These are phyloP conservation scores for Neurospora sp. DNA, from an alignment of 2,329 filamentous ascomycete species.

Conservation along the genomic window DNA sequence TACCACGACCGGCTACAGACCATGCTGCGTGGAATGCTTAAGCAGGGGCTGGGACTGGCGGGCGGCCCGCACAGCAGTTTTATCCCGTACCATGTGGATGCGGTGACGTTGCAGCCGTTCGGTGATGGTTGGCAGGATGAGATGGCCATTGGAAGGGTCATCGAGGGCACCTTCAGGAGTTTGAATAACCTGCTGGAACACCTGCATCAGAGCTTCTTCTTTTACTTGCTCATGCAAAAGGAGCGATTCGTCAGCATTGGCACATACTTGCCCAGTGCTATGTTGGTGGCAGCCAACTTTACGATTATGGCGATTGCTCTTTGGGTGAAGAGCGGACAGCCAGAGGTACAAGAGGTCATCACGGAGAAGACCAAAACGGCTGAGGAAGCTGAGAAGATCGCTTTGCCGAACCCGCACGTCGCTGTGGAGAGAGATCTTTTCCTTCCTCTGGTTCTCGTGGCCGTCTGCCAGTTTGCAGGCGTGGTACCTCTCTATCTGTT, in stretches of 20 bases:
- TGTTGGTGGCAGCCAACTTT: slow-evolving; percentile 90
- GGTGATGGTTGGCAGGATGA: slow-evolving; percentile 95
- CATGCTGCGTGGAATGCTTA: slow-evolving; percentile 86
- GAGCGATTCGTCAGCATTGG: slow-evolving; percentile 96
- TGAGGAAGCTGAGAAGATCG: slow-evolving; percentile 14
- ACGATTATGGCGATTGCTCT: slow-evolving; percentile 89
- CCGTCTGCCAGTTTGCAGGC: slow-evolving; percentile 64
- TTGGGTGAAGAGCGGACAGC: slow-evolving; percentile 80
- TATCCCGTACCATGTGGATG: slow-evolving; percentile 96
- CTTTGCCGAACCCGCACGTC: slow-evolving; percentile 18
- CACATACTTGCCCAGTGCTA: slow-evolving; percentile 94
- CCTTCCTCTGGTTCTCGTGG: slow-evolving; percentile 64
- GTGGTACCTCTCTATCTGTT: slow-evolving; percentile 79
- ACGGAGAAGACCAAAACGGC: slow-evolving; percentile 9
- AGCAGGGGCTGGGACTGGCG: slow-evolving; percentile 79
- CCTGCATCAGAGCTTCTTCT: slow-evolving; percentile 98
- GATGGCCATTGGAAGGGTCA: slow-evolving; percentile 82
- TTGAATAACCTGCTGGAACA: slow-evolving; percentile 96
- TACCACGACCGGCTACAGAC: slow-evolving; percentile 78
- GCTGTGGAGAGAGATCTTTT: slow-evolving; percentile 56
- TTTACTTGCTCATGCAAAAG: slow-evolving; percentile 86
- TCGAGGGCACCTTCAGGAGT: slow-evolving; percentile 86
- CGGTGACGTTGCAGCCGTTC: slow-evolving; percentile 82
- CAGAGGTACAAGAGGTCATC: slow-evolving; percentile 1
- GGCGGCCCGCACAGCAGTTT: slow-evolving; percentile 91